A percentile compares a stretch with the other conserved stretches of the same genome.
Evolutionary conservation across 371 early-diverging fungal genomes (phyloP).

Genomic region (Rhizopus arrhizus): DNA sequence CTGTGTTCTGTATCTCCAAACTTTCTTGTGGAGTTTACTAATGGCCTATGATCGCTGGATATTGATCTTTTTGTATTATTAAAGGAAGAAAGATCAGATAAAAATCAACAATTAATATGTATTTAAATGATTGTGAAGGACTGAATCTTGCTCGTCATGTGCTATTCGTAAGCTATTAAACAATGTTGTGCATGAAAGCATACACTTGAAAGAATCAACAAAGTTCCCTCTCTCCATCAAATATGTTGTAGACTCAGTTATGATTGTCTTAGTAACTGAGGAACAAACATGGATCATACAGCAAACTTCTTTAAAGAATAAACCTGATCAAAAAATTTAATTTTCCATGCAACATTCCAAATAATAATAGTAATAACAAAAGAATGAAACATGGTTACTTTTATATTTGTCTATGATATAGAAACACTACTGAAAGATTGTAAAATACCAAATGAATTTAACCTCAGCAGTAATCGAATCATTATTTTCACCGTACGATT

Average conservation of each 20-base stretch:
- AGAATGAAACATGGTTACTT: background rate
- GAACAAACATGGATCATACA: conserved; percentile 8
- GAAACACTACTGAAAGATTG: conserved; percentile 11
- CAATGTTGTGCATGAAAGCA: background rate
- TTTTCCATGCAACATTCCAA: conserved; percentile 30
- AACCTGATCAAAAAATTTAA: conserved; percentile 15
- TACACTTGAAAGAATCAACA: conserved; percentile 3
- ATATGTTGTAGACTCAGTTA: background rate
- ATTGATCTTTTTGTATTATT: too few species aligned
- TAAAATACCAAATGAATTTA: conserved; percentile 16
- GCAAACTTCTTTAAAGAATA: conserved; percentile 15
- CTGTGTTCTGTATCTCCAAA: too few species aligned
- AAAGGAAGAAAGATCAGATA: conserved; percentile 3
- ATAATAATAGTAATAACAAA: conserved; percentile 6
- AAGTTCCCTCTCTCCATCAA: background rate
- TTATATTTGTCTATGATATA: conserved; percentile 28
- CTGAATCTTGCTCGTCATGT: background rate
- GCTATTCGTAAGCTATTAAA: background rate
- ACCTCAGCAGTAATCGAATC: conserved; percentile 30
- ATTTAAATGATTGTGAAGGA: conserved; percentile 30
- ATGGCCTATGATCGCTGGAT: too few species aligned
- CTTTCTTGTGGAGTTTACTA: too few species aligned
- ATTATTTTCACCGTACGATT: conserved; percentile 4
- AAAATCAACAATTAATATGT: conserved; percentile 25
- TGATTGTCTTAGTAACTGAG: background rate